Evolutionary conservation across 1,284 basidiomycete species (phyloP), one percentile per base, ranked within the genome.

Genomic region (Cronartium quercuum): DNA sequence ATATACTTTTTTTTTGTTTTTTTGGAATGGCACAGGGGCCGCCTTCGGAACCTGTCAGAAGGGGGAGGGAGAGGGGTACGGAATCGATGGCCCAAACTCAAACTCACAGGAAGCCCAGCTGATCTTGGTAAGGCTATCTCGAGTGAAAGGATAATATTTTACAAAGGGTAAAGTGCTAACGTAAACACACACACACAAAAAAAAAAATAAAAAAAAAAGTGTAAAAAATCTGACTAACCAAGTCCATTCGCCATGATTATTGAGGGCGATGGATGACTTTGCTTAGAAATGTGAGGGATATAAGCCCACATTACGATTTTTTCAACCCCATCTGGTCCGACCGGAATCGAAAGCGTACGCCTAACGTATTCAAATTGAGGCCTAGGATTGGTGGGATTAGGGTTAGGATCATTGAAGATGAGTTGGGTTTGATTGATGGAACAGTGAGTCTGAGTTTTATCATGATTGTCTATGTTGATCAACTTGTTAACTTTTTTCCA

Each of bases 181-280:
- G 37, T 35, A 47, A 37, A 13, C 29, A 34, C 15, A 47, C 34
- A 21, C 7, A n/a, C 21, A 0, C 15, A 29, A 10, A 51, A 12
- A 38, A 18, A 24, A 40, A 21, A 24, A 35, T 2, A 29, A 6
- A 60, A 41, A 24, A 6, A 41, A 41, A 55, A 60, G 12, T 18
- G 6, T 55, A 6, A 35, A 21, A n/a, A 18, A 67, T 67, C 35
- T 1, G 21, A 68, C 66, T 60, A 24, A 68, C 66, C 66, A 38
- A 68, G 66, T 12, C 66, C 66, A 58, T 68, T 68, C 18, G 66
- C 66, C 66, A 68, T 68, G 35, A 68, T 57, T 7, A 68, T 60
- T 13, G 58, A 55, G 5, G 66, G 66, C 21, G 66, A 68, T 18
- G 66, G 51, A 24, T 29, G 51, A 1, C n/a, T 12, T 6, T 55